These are phyloP conservation scores for Hyphodiscus hymeniophilus DNA, from an alignment of 495 filamentous ascomycete genomes.

Conservation along the genomic window DNA sequence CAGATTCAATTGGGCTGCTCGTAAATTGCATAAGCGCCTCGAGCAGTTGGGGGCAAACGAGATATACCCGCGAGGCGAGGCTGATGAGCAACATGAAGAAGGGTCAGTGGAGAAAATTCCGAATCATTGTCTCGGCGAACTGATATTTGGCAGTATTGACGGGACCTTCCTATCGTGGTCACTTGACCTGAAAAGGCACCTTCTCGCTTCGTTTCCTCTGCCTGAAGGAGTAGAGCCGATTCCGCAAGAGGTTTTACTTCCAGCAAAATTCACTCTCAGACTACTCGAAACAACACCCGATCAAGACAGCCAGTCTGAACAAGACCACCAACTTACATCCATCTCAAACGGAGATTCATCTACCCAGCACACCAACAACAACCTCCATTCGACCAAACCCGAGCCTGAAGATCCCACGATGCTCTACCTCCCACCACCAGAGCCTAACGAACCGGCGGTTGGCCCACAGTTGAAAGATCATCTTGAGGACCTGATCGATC, in stretches of 20 bases:
- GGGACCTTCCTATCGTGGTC: slow-evolving; percentile 77
- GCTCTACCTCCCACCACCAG: neutral
- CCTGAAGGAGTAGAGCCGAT: slow-evolving; percentile 59
- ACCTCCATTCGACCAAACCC: neutral
- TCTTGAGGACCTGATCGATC: neutral
- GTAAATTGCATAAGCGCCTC: slow-evolving; percentile 80
- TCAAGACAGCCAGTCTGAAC: neutral
- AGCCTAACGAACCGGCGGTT: neutral
- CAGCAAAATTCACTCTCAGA: slow-evolving; percentile 67
- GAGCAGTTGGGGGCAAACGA: slow-evolving; percentile 78
- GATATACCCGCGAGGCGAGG: slow-evolving; percentile 70
- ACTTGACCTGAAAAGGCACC: slow-evolving; percentile 48
- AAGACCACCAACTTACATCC: neutral
- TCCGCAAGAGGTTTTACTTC: slow-evolving; percentile 64
- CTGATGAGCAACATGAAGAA: slow-evolving; percentile 87
- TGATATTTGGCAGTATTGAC: slow-evolving; percentile 46
- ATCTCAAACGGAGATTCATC: neutral
- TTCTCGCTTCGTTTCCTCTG: slow-evolving; percentile 63
- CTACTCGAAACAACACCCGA: neutral
- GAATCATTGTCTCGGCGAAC: neutral
- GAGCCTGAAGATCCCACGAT: neutral
- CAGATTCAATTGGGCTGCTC: slow-evolving; percentile 88
- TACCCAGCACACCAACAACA: neutral
- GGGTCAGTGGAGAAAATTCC: slow-evolving; percentile 47
- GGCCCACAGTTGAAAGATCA: slow-evolving; percentile 14